These are phyloP conservation scores for Claviceps pusilla DNA, from an alignment of 2,329 filamentous ascomycete genomes.

Conservation along the genomic window DNA sequence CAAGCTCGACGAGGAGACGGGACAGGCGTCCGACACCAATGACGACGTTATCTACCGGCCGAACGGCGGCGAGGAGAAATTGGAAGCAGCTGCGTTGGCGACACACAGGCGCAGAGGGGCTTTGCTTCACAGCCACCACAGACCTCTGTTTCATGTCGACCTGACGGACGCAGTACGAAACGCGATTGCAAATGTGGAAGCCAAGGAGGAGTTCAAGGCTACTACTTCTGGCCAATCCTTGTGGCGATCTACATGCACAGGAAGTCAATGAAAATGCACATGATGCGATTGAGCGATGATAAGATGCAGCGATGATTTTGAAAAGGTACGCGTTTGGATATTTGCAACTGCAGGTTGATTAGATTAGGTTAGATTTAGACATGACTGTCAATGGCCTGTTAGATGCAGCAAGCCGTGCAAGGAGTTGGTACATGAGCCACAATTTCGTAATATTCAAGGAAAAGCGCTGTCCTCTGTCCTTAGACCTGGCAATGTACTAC, in stretches of 20 bases:
- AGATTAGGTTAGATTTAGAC: too few species aligned
- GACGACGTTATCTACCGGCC: neutral
- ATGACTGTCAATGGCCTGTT: neutral
- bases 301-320: neutral
- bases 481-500: neutral
- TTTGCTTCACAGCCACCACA: conserved; percentile 70
- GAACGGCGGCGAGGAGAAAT: conserved; percentile 26
- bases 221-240: neutral
- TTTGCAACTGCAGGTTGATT: neutral
- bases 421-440: neutral
- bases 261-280: neutral
- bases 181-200: conserved; percentile 65
- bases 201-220: conserved; percentile 22
- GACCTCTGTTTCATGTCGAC: conserved; percentile 89
- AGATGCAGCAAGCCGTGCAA: neutral
- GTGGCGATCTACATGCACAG: neutral
- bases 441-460: neutral
- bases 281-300: neutral
- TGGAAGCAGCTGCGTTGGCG: conserved; percentile 11
- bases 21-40: conserved; percentile 12
- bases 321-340: neutral
- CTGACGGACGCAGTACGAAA: conserved; percentile 77
- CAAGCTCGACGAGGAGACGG: conserved; percentile 22
- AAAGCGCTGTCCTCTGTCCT: neutral
- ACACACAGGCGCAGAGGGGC: conserved; percentile 35